Evolutionary conservation across 2,329 filamentous ascomycete genomes (phyloP).

Genomic region (Tricladium varicosporioides): DNA sequence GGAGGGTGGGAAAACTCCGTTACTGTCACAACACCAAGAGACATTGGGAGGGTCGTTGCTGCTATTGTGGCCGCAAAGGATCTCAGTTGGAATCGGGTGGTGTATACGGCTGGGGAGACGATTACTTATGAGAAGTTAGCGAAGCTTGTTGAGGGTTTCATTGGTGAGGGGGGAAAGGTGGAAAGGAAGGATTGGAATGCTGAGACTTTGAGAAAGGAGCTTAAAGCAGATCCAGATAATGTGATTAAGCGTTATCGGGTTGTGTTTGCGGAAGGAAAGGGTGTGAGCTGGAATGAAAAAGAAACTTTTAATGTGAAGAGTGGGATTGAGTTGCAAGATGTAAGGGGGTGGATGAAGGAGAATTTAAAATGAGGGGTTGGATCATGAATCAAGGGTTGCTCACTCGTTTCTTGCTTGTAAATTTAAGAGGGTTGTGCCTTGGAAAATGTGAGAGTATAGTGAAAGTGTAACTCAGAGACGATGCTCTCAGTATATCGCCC

Average conservation of each 20-base stretch:
- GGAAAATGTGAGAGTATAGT: no score
- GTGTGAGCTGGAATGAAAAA: slow-evolving; percentile 56
- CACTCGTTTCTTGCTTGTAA: no score
- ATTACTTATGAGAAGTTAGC: slow-evolving; percentile 55
- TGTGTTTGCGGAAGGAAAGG: slow-evolving; percentile 57
- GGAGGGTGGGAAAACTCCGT: slow-evolving; percentile 61
- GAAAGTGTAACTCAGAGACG: no score
- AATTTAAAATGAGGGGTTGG: slow-evolving; percentile 3
- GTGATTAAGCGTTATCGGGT: slow-evolving; percentile 57
- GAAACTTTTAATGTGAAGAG: slow-evolving; percentile 52
- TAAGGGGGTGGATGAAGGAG: slow-evolving; percentile 37
- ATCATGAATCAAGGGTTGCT: no score
- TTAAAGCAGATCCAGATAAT: slow-evolving; percentile 46
- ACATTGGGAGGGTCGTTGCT: slow-evolving; percentile 62
- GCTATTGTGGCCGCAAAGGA: slow-evolving; percentile 48
- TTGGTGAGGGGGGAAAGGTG: slow-evolving; percentile 41
- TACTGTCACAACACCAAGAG: slow-evolving; percentile 59
- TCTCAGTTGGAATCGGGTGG: slow-evolving; percentile 37
- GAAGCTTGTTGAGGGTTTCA: slow-evolving; percentile 45
- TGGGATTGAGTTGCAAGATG: slow-evolving; percentile 43
- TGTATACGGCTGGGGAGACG: slow-evolving; percentile 63
- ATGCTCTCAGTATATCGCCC: no score
- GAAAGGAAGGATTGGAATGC: slow-evolving; percentile 49
- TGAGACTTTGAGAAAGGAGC: slow-evolving; percentile 42
- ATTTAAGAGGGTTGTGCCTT: no score